phyloP scores from a whole-genome alignment of 2,329 filamentous ascomycete species.

The Coniochaeta hoffmannii region DNA sequence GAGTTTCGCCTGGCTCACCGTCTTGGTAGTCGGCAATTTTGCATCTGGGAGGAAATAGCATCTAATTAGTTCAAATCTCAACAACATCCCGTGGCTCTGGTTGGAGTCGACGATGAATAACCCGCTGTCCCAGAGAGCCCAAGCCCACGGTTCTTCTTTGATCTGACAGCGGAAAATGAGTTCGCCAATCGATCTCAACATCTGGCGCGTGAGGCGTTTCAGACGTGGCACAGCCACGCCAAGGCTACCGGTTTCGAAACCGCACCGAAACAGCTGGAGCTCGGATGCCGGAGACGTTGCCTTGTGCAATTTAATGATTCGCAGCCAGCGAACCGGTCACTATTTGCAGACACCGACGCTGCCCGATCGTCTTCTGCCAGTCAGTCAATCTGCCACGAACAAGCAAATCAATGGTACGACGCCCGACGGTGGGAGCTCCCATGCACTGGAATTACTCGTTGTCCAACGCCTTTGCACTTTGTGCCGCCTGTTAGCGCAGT shows the following conservation, averaged over 20 bases:
- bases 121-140: too few species aligned
- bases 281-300: not conserved
- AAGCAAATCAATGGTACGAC: too few species aligned
- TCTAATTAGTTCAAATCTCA: not conserved
- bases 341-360: too few species aligned
- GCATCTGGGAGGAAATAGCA: not conserved
- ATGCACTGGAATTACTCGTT: too few species aligned
- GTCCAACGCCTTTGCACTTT: too few species aligned
- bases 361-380: too few species aligned
- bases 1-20: not conserved
- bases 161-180: not conserved
- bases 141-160: too few species aligned
- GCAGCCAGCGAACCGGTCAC: too few species aligned
- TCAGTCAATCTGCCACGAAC: too few species aligned
- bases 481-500: too few species aligned
- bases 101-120: not conserved
- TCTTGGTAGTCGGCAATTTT: not conserved
- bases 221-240: not conserved
- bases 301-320: not conserved
- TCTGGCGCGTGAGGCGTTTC: not conserved
- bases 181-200: not conserved
- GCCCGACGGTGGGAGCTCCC: too few species aligned
- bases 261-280: not conserved
- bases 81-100: not conserved
- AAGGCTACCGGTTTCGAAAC: not conserved